A percentile compares a stretch with the other conserved stretches of the same genome.
These are phyloP conservation scores for Pythium utonaiense DNA, from an alignment of 352 stramenopile genomes.

Conservation along the genomic window DNA sequence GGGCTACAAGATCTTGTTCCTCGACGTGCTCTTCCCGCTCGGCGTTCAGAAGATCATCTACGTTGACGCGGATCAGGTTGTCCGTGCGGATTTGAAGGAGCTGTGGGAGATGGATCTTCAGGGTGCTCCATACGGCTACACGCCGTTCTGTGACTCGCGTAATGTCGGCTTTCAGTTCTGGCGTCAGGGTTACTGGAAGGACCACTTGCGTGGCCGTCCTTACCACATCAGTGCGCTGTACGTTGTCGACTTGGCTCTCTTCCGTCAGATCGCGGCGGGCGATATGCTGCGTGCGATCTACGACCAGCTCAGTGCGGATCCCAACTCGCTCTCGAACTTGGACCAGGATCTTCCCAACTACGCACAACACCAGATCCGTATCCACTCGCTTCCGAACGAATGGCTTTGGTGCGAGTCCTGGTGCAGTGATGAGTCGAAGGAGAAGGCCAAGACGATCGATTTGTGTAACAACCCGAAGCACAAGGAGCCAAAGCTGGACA, in stretches of 20 bases:
- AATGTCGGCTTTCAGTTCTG: conserved; percentile 99
- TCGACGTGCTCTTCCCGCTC: conserved; percentile 99
- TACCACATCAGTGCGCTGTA: conserved; percentile 99
- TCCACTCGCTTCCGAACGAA: conserved; percentile 96
- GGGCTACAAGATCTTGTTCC: conserved; percentile 99
- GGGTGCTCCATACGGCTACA: conserved; percentile 96
- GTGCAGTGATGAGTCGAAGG: conserved; percentile 98
- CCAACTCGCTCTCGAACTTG: conserved; percentile 98
- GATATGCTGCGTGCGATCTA: conserved; percentile 96
- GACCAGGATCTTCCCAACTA: conserved; percentile 99
- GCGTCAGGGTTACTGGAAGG: conserved; percentile 97
- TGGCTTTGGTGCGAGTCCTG: conserved; percentile 99
- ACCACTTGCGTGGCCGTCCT: conserved; percentile 94
- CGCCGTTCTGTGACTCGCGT: conserved; percentile 96
- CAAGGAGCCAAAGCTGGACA: conserved; percentile 99
- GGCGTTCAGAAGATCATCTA: conserved; percentile 99
- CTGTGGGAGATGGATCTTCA: conserved; percentile 98
- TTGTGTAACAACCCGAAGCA: conserved; percentile 99
- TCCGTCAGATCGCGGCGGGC: conserved; percentile 92
- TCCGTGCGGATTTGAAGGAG: conserved; percentile 97
- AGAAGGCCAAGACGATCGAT: conserved; percentile 98
- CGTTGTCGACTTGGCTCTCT: conserved; percentile 97
- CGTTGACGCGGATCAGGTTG: conserved; percentile 98
- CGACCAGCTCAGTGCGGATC: conserved; percentile 96
- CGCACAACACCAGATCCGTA: conserved; percentile 92